phyloP scores from a whole-genome alignment of 2,329 filamentous ascomycete species.

The Fonsecaea erecta region DNA sequence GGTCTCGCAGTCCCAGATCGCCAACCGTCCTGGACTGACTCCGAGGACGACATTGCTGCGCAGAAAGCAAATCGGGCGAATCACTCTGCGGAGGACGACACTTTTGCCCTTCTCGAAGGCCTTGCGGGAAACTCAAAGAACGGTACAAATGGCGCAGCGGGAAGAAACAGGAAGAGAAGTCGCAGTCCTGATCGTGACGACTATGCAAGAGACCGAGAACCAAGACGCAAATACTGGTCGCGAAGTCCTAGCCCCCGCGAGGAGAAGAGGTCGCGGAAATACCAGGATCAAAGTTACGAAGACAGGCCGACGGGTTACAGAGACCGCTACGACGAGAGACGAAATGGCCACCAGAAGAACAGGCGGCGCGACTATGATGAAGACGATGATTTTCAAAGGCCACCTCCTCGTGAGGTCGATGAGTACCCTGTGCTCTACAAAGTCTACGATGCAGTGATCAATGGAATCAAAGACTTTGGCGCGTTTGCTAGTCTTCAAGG shows the following conservation, averaged over 20 bases:
- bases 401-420: slow-evolving; percentile 76
- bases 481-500: slow-evolving; percentile 91
- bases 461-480: slow-evolving; percentile 92
- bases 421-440: slow-evolving; percentile 81
- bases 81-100: slow-evolving; percentile 73
- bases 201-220: slow-evolving; percentile 53
- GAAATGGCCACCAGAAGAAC: slow-evolving; percentile 45
- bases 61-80: slow-evolving; percentile 39
- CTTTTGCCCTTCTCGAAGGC: slow-evolving; percentile 86
- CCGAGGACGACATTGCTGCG: slow-evolving; percentile 45
- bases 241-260: slow-evolving; percentile 58
- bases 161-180: slow-evolving; percentile 58
- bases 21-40: slow-evolving; percentile 60
- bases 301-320: slow-evolving; percentile 21
- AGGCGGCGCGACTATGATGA: slow-evolving; percentile 51
- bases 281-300: slow-evolving; percentile 56
- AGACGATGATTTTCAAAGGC: slow-evolving; percentile 67
- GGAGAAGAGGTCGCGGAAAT: slow-evolving; percentile 42
- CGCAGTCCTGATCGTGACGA: slow-evolving; percentile 57
- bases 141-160: slow-evolving; percentile 43
- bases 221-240: slow-evolving; percentile 54
- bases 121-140: slow-evolving; percentile 69
- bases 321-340: slow-evolving; percentile 36
- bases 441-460: slow-evolving; percentile 86
- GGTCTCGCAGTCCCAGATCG: slow-evolving; percentile 86